Evolutionary conservation across 768 basidiomycete genomes (phyloP).

Genomic region (Amanita molliuscula): DNA sequence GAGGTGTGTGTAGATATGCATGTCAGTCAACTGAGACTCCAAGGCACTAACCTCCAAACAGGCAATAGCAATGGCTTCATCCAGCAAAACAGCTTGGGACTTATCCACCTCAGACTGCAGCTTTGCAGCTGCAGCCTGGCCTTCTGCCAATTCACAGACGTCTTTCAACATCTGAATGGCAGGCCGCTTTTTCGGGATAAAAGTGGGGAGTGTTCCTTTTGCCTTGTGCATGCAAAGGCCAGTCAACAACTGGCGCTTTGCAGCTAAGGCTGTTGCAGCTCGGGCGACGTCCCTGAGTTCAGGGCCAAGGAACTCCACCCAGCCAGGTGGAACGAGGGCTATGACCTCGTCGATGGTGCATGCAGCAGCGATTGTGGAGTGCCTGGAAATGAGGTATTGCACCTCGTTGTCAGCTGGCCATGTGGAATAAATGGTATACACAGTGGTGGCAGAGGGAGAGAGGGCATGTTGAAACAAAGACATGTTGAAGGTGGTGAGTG

Average conservation of each 20-base stretch:
- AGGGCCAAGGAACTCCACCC: background rate
- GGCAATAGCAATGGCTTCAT: background rate
- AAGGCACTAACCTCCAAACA: background rate
- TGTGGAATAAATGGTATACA: too few species aligned
- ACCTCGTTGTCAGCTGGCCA: too few species aligned
- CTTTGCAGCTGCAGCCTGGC: too few species aligned
- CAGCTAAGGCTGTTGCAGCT: background rate
- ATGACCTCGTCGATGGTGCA: background rate
- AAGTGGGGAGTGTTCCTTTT: background rate
- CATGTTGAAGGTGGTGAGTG: too few species aligned
- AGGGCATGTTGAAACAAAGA: too few species aligned
- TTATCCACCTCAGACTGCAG: background rate
- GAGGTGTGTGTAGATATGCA: background rate
- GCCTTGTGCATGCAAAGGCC: background rate
- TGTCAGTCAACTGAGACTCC: background rate
- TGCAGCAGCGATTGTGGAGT: background rate
- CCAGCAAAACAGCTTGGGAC: background rate
- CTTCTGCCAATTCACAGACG: background rate
- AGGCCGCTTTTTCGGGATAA: background rate
- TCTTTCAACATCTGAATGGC: background rate
- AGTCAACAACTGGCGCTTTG: background rate
- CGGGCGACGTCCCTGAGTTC: background rate
- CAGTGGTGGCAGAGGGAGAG: too few species aligned
- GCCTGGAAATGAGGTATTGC: too few species aligned
- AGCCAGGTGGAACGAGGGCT: background rate